Evolutionary conservation across 495 filamentous ascomycete species (phyloP).

Genomic region (Aspergillus affinis): DNA sequence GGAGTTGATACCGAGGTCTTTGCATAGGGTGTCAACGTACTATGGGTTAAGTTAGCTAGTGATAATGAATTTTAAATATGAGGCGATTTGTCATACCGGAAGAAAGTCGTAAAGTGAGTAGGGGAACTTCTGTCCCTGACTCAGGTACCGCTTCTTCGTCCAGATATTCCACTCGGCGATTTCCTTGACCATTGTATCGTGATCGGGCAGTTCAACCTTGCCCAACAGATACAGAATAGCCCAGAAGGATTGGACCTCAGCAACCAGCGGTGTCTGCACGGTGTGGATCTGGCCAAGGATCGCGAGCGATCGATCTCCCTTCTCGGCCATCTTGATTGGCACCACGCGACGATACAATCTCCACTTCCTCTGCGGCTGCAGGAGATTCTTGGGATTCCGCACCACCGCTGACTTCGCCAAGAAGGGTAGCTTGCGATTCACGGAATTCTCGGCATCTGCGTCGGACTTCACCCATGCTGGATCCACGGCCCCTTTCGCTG

Average conservation of each 20-base stretch:
- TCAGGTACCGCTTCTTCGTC: background rate
- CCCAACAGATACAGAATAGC: slow-evolving; percentile 51
- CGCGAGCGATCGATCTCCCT: slow-evolving; percentile 54
- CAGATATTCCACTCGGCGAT: background rate
- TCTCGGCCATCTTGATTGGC: slow-evolving; percentile 18
- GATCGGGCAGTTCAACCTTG: slow-evolving; percentile 22
- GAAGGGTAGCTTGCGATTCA: no score
- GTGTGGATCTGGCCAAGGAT: slow-evolving; percentile 56
- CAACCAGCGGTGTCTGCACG: slow-evolving; percentile 49
- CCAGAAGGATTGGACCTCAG: slow-evolving; percentile 63
- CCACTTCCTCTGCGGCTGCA: background rate
- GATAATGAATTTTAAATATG: background rate
- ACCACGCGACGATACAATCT: background rate
- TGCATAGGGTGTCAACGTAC: background rate
- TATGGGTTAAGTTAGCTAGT: background rate
- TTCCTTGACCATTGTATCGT: background rate
- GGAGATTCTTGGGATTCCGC: background rate
- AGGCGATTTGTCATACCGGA: background rate
- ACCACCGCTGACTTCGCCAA: no score
- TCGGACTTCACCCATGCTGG: background rate
- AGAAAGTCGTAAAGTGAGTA: background rate
- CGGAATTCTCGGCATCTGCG: background rate
- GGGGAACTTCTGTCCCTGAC: background rate
- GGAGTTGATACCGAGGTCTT: background rate
- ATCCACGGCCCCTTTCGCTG: background rate